Percentiles rank a stretch among this genome's conserved stretches.
These are phyloP conservation scores for Elongisporangium undulatum DNA, from an alignment of 352 stramenopile species.

Conservation along the genomic window DNA sequence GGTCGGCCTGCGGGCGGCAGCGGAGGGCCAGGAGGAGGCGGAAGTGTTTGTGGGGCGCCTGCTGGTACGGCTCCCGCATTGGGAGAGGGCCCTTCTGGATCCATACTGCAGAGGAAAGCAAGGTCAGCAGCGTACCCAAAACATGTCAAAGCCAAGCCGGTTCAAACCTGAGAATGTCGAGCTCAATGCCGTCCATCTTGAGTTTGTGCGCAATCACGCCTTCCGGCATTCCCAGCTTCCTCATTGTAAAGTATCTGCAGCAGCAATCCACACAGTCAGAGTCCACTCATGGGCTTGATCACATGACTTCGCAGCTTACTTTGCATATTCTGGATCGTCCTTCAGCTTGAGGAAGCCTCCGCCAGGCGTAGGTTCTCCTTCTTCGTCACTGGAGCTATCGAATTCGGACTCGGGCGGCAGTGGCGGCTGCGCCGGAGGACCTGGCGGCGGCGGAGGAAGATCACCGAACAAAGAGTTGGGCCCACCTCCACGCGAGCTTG, in stretches of 20 bases:
- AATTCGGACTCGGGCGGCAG: constrained; percentile 30
- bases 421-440: constrained; percentile 19
- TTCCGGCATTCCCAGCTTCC: constrained; percentile 75
- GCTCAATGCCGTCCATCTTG: constrained; percentile 66
- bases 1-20: constrained; percentile 27
- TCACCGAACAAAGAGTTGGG: constrained; percentile 52
- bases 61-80: constrained; percentile 25
- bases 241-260: constrained; percentile 83
- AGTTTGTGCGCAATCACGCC: constrained; percentile 79
- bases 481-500: constrained; percentile 30
- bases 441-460: constrained; percentile 34
- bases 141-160: neutral
- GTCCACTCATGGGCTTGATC: neutral
- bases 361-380: constrained; percentile 21
- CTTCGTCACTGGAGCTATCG: constrained; percentile 60
- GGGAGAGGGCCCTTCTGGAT: constrained; percentile 70
- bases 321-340: constrained; percentile 71
- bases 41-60: constrained; percentile 6
- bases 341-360: constrained; percentile 67
- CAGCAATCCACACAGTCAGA: constrained; percentile 5
- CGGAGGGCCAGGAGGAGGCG: constrained; percentile 26
- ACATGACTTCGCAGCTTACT: constrained; percentile 26
- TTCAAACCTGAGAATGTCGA: constrained; percentile 72
- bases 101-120: constrained; percentile 42
- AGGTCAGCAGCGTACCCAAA: neutral